phyloP scores from a whole-genome alignment of 768 basidiomycete species.

The Lactarius akahatsu region DNA sequence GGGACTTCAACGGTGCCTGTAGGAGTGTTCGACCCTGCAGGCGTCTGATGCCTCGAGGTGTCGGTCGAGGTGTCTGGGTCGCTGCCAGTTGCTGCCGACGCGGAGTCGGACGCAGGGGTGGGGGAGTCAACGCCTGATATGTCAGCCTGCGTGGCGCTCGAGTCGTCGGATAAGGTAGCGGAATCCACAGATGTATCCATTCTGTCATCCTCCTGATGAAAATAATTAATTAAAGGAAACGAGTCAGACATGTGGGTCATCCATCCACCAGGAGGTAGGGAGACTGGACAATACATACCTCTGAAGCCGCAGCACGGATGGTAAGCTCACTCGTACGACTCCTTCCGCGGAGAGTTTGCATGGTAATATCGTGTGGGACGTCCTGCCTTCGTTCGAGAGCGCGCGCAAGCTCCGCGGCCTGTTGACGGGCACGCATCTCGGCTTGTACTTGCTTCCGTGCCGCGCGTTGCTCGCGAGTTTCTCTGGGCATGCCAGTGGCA shows the following conservation, averaged over 20 bases:
- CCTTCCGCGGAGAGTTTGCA: constrained; percentile 24
- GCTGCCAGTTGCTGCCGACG: constrained; percentile 41
- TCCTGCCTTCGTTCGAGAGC: constrained; percentile 52
- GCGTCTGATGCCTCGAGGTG: constrained; percentile 58
- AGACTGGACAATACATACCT: constrained; percentile 16
- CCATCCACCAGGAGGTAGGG: not conserved
- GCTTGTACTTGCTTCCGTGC: constrained; percentile 56
- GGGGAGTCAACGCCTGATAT: constrained; percentile 26
- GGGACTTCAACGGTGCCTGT: constrained; percentile 61
- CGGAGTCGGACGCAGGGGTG: constrained; percentile 25
- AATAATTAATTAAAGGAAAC: not conserved
- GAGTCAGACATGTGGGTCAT: constrained; percentile 8
- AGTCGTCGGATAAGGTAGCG: constrained; percentile 24
- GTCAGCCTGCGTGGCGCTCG: constrained; percentile 23
- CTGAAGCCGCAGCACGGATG: constrained; percentile 3
- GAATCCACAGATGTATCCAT: constrained; percentile 29
- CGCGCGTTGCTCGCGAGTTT: constrained; percentile 70
- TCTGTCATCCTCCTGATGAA: constrained; percentile 32
- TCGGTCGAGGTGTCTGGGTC: constrained; percentile 65
- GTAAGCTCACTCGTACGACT: constrained; percentile 17
- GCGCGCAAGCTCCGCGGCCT: constrained; percentile 55
- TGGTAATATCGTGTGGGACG: constrained; percentile 16
- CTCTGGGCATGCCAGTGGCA: constrained; percentile 70
- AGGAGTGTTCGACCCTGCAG: constrained; percentile 57
- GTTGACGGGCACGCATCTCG: constrained; percentile 60